A percentile compares a stretch with the other conserved stretches of the same genome.
Evolutionary conservation across 179 eudicot genomes (phyloP).

Genomic region (Amaranthus tricolor): DNA sequence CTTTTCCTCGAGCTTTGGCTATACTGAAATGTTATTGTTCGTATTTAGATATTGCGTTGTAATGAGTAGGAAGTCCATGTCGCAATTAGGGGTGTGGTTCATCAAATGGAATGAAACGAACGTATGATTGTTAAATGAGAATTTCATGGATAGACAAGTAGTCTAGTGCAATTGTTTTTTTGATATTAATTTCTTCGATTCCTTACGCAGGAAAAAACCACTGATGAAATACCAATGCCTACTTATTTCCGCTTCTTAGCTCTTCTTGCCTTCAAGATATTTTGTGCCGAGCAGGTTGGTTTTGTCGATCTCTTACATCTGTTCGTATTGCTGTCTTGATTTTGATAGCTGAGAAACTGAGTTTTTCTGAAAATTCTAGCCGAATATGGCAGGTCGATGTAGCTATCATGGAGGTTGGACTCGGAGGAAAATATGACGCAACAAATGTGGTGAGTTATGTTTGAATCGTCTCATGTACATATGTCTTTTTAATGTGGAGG

Average conservation of each 20-base stretch:
- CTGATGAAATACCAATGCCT: slow-evolving; percentile 87
- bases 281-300: slow-evolving; percentile 79
- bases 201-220: slow-evolving; percentile 59
- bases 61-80: too few relatives aligned
- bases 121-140: too few relatives aligned
- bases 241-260: slow-evolving; percentile 94
- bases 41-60: background rate
- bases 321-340: background rate
- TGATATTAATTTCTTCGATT: slow-evolving; percentile 21
- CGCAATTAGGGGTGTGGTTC: too few relatives aligned
- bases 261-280: slow-evolving; percentile 95
- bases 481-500: background rate
- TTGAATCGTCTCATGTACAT: background rate
- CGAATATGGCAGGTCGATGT: slow-evolving; percentile 75
- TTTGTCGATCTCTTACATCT: background rate
- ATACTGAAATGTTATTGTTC: background rate
- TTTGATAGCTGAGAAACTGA: background rate
- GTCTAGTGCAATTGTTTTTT: background rate
- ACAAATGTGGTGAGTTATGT: slow-evolving; percentile 82
- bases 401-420: slow-evolving; percentile 94
- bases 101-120: too few relatives aligned
- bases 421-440: slow-evolving; percentile 98
- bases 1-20: background rate
- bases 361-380: background rate
- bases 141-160: background rate